These are phyloP conservation scores for Coemansia javaensis DNA, from an alignment of 192 early-diverging fungal species.

Conservation along the genomic window DNA sequence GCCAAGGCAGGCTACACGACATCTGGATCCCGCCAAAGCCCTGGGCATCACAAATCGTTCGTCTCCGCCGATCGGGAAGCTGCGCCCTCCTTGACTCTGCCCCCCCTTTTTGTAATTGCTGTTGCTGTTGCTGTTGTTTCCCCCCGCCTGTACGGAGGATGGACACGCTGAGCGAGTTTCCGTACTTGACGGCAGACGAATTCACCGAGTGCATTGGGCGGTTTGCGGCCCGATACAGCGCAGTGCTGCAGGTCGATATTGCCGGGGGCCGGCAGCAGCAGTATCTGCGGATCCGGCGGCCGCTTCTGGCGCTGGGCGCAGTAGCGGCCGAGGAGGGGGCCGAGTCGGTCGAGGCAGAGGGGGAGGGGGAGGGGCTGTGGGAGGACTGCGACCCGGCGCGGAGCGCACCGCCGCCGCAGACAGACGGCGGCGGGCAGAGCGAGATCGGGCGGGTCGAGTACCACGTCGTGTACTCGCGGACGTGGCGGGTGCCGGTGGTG, in stretches of 20 bases:
- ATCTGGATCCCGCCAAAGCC: too few species aligned
- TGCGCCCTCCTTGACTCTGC: too few species aligned
- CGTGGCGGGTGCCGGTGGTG: constrained; percentile 41
- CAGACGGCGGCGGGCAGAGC: neutral
- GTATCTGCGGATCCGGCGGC: constrained; percentile 3
- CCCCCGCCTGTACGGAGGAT: neutral
- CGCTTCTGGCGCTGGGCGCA: neutral
- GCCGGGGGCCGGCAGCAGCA: neutral
- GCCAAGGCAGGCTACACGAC: too few species aligned
- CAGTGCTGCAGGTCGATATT: neutral
- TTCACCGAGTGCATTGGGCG: constrained; percentile 10
- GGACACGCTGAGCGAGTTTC: constrained; percentile 11
- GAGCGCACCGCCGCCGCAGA: neutral
- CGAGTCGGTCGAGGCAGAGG: neutral
- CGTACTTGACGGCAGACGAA: constrained; percentile 16
- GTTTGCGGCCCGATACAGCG: constrained; percentile 10
- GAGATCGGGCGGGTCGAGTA: constrained; percentile 19
- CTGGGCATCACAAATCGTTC: too few species aligned
- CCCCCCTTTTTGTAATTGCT: too few species aligned
- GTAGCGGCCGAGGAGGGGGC: neutral
- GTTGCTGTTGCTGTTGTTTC: neutral
- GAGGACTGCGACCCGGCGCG: neutral
- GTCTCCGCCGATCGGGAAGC: too few species aligned
- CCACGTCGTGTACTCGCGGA: constrained; percentile 28
- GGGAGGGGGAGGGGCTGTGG: neutral